Conservation (phyloP, 148 eudicot genomes). For the Oxyria digyna region DNA sequence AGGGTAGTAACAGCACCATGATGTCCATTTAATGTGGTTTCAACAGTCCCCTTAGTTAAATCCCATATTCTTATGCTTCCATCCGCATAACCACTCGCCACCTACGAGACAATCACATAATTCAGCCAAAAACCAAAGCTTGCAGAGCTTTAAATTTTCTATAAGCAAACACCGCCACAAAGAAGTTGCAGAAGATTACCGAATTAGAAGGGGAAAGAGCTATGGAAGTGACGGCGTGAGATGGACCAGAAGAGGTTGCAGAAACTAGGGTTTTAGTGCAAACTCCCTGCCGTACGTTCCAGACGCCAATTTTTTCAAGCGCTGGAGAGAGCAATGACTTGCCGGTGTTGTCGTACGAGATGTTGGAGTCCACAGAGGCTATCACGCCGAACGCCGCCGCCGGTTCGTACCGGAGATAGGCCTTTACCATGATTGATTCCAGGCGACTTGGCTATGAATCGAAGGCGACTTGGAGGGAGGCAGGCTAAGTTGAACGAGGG, state of each 20-base stretch:
- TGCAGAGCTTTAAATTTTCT: too few relatives aligned
- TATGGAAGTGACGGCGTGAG: constrained; percentile 66
- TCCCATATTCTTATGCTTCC: constrained; percentile 96
- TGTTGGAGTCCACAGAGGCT: constrained; percentile 61
- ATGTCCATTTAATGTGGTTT: constrained; percentile 93
- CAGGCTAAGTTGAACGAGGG: too few relatives aligned
- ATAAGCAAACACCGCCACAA: too few relatives aligned
- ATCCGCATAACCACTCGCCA: constrained; percentile 90
- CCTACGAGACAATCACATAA: too few relatives aligned
- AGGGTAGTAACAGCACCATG: constrained; percentile 79
- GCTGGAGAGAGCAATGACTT: constrained; percentile 72
- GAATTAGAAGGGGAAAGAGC: constrained; percentile 47
- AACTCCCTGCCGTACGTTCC: constrained; percentile 73
- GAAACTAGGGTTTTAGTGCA: constrained; percentile 56
- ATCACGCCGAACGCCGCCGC: constrained; percentile 76
- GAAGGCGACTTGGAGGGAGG: too few relatives aligned
- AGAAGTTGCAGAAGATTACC: constrained; percentile 24
- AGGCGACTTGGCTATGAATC: too few relatives aligned
- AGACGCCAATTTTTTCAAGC: constrained; percentile 73
- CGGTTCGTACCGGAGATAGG: constrained; percentile 73
- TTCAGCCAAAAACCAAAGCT: neutral
- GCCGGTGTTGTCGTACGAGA: constrained; percentile 61
- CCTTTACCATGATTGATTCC: constrained; percentile 87
- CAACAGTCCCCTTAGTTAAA: constrained; percentile 55
- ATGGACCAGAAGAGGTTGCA: constrained; percentile 42